These are phyloP conservation scores for Acacia concinna DNA, from an alignment of 331 rosid species.

Conservation along the genomic window DNA sequence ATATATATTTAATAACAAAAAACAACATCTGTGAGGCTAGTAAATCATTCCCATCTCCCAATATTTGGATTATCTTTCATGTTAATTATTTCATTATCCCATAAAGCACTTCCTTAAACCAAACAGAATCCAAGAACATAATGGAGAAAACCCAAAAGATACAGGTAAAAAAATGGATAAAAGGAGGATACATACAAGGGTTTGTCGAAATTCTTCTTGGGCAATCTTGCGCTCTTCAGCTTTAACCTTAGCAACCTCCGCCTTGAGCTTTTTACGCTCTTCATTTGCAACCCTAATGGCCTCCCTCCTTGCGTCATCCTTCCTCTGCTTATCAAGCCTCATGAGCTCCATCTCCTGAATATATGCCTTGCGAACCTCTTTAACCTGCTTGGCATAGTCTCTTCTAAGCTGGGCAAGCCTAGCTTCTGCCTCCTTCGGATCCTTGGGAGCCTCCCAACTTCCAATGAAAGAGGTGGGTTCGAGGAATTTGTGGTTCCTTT, in stretches of 20 bases:
- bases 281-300: conserved; percentile 69
- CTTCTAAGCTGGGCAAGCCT: conserved; percentile 67
- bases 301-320: conserved; percentile 69
- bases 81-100: neutral
- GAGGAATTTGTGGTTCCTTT: conserved; percentile 53
- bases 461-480: conserved; percentile 52
- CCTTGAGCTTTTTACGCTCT: conserved; percentile 77
- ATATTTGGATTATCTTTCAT: neutral
- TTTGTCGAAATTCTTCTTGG: conserved; percentile 66
- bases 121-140: neutral
- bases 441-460: conserved; percentile 68
- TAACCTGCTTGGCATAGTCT: conserved; percentile 80
- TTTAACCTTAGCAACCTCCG: conserved; percentile 68
- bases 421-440: conserved; percentile 76
- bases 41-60: neutral
- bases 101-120: neutral
- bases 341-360: conserved; percentile 68
- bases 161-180: neutral
- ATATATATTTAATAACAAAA: neutral
- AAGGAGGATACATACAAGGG: conserved; percentile 52
- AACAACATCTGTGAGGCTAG: neutral
- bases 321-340: conserved; percentile 67
- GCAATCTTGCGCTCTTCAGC: conserved; percentile 71
- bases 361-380: conserved; percentile 68
- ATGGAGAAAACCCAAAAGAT: neutral